Evolutionary conservation across 2,329 filamentous ascomycete species (phyloP), one percentile per base, ranked within the genome.

Genomic region (Scedosporium apiospermum): DNA sequence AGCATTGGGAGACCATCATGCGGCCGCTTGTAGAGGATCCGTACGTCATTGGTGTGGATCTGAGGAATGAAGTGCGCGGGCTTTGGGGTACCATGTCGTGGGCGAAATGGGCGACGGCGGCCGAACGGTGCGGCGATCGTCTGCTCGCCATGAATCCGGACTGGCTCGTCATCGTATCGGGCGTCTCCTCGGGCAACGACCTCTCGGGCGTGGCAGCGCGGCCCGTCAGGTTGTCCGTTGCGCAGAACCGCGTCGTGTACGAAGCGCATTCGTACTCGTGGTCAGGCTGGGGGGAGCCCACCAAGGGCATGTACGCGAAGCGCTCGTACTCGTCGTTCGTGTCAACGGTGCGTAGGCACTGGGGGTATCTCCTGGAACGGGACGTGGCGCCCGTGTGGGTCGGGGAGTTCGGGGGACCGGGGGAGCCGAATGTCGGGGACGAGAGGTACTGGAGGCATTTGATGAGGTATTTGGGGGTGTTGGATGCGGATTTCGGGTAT

Each of bases 11-110:
- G 71, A 79, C 75, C 34, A 76, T 89, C 68, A 89, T 89, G 86
- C 68, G 63, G 38, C 83, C 80, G 2, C 80, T 88, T 64, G 72
- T 79, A 38, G 72, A 79, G 67, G 86, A 89, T 69, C 79, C 82
- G 2, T 75, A 82, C 46, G 87, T 89, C 51, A 81, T 89, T 63
- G 87, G 85, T 26, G 85, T 81, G 1, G 87, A 89, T 72, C 76
- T 89, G 65, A 80, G 86, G 63, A 89, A 89, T 72, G 87, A 89
- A 73, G 85, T 88, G 44, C 81, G 87, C 60, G 86, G 86, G 5
- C 75, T 88, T 46, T 88, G 85, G 85, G 87, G 86, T 38, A 88
- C 86, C 14, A 87, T 88, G 82, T 75, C 82, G 5, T 89, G 87
- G 86, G 74, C 77, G 27, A 78, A 77, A 61, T 89, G 86, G 85